Percentiles rank a stretch among this genome's conserved stretches.
These are phyloP conservation scores for Pyrus bretschneideri DNA, from an alignment of 306 rosid species.

Conservation along the genomic window DNA sequence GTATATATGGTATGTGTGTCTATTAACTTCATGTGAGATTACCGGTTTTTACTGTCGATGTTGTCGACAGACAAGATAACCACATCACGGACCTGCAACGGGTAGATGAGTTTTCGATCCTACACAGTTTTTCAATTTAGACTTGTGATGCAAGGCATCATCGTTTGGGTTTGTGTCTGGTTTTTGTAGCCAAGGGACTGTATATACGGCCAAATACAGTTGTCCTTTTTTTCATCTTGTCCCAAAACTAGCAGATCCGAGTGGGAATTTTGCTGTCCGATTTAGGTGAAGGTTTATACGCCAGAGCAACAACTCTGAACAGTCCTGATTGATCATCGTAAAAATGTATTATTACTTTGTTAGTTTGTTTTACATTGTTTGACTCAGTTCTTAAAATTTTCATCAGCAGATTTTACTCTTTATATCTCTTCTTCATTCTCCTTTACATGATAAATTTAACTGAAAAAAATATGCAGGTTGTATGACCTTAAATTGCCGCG, in stretches of 20 bases:
- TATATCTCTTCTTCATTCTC: no score
- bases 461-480: slow-evolving; percentile 44
- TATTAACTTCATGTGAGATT: no score
- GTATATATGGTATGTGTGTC: no score
- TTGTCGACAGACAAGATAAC: no score
- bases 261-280: slow-evolving; percentile 65
- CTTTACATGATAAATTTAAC: no score
- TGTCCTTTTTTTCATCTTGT: neutral
- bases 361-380: neutral
- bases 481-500: slow-evolving; percentile 71
- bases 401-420: neutral
- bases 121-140: no score
- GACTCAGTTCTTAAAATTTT: neutral
- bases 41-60: no score
- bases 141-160: neutral
- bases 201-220: no score
- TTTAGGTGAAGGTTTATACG: slow-evolving; percentile 83
- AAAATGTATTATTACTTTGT: neutral
- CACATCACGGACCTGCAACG: no score
- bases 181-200: no score
- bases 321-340: slow-evolving; percentile 51
- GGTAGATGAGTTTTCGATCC: no score
- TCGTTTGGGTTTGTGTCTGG: neutral
- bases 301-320: slow-evolving; percentile 90
- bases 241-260: slow-evolving; percentile 56